Evolutionary conservation across 768 basidiomycete genomes (phyloP).

Genomic region (Pholiota conissans): DNA sequence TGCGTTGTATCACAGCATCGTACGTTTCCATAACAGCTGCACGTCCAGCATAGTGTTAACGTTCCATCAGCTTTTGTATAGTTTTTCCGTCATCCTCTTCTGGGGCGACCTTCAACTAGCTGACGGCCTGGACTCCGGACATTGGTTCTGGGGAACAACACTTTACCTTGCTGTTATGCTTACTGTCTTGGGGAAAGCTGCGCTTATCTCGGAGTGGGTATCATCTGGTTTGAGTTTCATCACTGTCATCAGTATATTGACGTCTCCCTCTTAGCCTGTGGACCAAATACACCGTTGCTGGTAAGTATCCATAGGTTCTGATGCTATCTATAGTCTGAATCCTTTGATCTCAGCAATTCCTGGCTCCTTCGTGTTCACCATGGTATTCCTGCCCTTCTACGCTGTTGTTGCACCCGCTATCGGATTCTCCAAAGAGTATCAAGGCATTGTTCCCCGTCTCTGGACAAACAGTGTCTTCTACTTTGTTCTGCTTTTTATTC

Average conservation of each 20-base stretch:
- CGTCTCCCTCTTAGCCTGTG: conserved; percentile 64
- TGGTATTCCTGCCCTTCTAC: conserved; percentile 92
- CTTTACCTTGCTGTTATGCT: conserved; percentile 92
- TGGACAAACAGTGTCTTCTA: conserved; percentile 92
- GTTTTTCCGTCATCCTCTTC: conserved; percentile 87
- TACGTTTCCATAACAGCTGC: conserved; percentile 40
- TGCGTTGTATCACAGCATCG: conserved; percentile 87
- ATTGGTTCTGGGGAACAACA: conserved; percentile 99
- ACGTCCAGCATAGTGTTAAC: conserved; percentile 2
- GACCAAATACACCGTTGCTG: conserved; percentile 98
- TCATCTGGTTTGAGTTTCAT: neutral
- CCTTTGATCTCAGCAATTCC: conserved; percentile 70
- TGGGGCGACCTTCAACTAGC: conserved; percentile 89
- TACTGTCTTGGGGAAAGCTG: conserved; percentile 96
- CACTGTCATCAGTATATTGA: neutral
- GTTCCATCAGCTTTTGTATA: conserved; percentile 69
- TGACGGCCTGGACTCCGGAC: conserved; percentile 82
- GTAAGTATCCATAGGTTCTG: conserved; percentile 36
- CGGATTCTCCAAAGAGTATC: conserved; percentile 88
- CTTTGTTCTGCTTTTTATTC: conserved; percentile 81
- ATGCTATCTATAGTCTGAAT: conserved; percentile 8
- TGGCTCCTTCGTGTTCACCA: conserved; percentile 96
- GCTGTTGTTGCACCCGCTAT: conserved; percentile 82
- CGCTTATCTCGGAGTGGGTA: conserved; percentile 93
- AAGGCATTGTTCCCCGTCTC: conserved; percentile 84